Percentiles rank a stretch among this genome's conserved stretches.
These are phyloP conservation scores for Suhomyces bolitotheri DNA, from an alignment of 1,139 yeast genomes.

Conservation along the genomic window DNA sequence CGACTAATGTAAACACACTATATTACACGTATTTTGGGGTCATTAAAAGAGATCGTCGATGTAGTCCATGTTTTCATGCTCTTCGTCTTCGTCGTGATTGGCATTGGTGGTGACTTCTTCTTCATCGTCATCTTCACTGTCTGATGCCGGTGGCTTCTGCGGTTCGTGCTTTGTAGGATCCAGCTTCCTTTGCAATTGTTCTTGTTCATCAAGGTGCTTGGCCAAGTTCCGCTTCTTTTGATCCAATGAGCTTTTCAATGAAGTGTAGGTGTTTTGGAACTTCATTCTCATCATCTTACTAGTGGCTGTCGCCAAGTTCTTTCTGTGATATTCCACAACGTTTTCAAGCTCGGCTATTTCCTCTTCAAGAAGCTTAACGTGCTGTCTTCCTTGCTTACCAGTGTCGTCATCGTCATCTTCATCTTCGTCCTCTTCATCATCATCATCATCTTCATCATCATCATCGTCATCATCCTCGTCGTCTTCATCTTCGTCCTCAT, in stretches of 20 bases:
- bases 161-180: slow-evolving; percentile 16
- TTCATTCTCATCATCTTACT: slow-evolving; percentile 88
- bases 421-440: slow-evolving; percentile 30
- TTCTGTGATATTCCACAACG: slow-evolving; percentile 74
- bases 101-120: slow-evolving; percentile 16
- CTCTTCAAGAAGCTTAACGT: slow-evolving; percentile 75
- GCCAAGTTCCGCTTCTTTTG: slow-evolving; percentile 72
- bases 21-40: too few species aligned
- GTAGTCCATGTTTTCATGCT: slow-evolving; percentile 11
- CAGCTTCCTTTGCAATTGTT: slow-evolving; percentile 20
- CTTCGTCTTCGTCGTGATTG: slow-evolving; percentile 13
- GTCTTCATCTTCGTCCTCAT: slow-evolving; percentile 17
- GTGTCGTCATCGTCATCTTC: slow-evolving; percentile 35
- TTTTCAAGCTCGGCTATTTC: slow-evolving; percentile 81
- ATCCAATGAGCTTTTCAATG: slow-evolving; percentile 81
- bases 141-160: slow-evolving; percentile 16
- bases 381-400: slow-evolving; percentile 51
- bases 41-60: slow-evolving; percentile 15
- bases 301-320: slow-evolving; percentile 73
- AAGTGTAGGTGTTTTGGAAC: slow-evolving; percentile 76
- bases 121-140: slow-evolving; percentile 22
- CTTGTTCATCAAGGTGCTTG: slow-evolving; percentile 32
- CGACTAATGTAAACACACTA: too few species aligned
- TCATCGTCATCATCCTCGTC: slow-evolving; percentile 25
- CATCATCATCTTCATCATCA: slow-evolving; percentile 31